Evolutionary conservation across 495 filamentous ascomycete species (phyloP), one percentile per base, ranked within the genome.

Genomic region (Chaetomium fimeti): DNA sequence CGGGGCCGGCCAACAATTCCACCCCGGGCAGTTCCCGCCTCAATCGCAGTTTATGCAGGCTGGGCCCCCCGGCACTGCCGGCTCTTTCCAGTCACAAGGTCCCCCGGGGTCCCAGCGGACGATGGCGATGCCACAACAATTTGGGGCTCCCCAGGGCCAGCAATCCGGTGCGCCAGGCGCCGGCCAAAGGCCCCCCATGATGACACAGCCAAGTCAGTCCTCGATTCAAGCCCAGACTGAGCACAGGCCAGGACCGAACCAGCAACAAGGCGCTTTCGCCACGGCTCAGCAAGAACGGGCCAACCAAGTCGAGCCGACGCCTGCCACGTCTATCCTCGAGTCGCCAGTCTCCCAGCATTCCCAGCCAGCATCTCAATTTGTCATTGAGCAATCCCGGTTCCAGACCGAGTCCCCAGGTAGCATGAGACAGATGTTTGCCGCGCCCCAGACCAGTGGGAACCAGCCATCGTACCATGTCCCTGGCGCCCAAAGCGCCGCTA

Each of bases 261-360:
- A 61, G 51, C 57, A 67, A 25, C 68, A 70, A 15, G 42, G 25
- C 2, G 32, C 47, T 2, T 25, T 42, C 20, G 18, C 52, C 32
- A 29, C 40, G 28, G 60, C 32, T 12, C 67, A 64, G 42, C 68
- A 67, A 42, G 57, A 66, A n/a, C 22, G 20, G 43, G 32, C 52
- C 13, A 68, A 58, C 20, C 12, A 57, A 4, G 56, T 43, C 22
- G 65, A 52, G 12, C 57, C 57, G 13, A 61, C 66, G 3, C 60
- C 69, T 22, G 47, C 64, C 40, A 66, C 29, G 4, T 68, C 65
- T 3, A 32, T 48, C 36, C 36, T 66, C 0, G 70, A 67, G 25
- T 73, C 69, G 15, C 71, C 71, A 0, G 62, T 64, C 5, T 71
- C 72, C 13, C 69, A 67, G 11, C 66, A 53, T 2, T 69, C 69